Base-by-base conservation (phyloP, 768 basidiomycete genomes). In the Trametes elegans region DNA sequence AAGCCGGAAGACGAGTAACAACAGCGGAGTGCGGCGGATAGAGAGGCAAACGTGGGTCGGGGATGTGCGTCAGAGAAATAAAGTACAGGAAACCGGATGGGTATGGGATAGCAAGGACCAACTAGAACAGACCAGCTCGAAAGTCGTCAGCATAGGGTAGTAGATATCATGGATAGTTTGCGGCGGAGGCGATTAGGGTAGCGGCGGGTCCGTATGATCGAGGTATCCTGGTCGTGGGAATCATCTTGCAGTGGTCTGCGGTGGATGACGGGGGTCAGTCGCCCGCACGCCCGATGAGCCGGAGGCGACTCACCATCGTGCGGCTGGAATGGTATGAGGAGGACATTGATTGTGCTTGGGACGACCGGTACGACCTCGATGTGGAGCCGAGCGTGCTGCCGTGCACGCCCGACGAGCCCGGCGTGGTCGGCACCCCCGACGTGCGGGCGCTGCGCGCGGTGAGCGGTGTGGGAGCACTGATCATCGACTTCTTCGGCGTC, bases 401-500 rank as follows among this genome's bases (percentile, higher is more conserved):
- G 63, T 87, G 83, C 59, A 65, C 57, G 18, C 74, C 73, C 24
- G 79, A 73, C 41, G 71, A 76, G 66, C 74, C 80, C 11, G 87
- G 86, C 3, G 87, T 88, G 44, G 79, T 78, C 39, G 82, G 76
- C 35, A 74, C 67, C 28, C 79, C 71, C 14, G 75, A 74, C 29
- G 80, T 81, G 56, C 87, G 81, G 5, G 82, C 75, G 11, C 80
- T 79, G 43, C 92, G 87, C 55, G 92, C 90, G 18, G 92, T 87
- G 49, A 94, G 76, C 1, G 92, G 90, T 3, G 92, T 91, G 7
- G 92, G 92, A 11, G 90, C 91, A 64, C 91, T 87, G 60, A 94
- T 94, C 65, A 90, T 79, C 5, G 90, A 89, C 73, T 93, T 93
- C 77, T 92, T 93, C 16, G 91, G 91, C 7, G 90, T 92, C 62